These are phyloP conservation scores for Myrmaecium sp. DNA, from an alignment of 2,329 filamentous ascomycete species.

Conservation along the genomic window DNA sequence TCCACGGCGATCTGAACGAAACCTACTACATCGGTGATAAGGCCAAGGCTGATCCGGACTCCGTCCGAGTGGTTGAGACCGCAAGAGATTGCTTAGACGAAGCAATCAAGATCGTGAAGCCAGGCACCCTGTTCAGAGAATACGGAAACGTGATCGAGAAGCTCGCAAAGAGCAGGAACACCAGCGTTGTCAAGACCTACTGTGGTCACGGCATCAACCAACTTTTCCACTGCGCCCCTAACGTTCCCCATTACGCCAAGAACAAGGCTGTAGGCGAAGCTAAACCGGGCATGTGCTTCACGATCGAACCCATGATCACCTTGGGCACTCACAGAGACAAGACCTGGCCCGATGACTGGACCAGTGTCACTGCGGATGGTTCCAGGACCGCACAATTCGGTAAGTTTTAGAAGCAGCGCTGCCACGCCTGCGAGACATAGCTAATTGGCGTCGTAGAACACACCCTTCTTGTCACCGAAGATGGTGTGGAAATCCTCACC, in stretches of 20 bases:
- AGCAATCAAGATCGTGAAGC: slow-evolving; percentile 82
- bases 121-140: slow-evolving; percentile 79
- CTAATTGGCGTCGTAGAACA: slow-evolving; percentile 40
- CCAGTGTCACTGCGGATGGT: slow-evolving; percentile 81
- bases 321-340: slow-evolving; percentile 80
- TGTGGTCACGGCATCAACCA: slow-evolving; percentile 92
- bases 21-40: slow-evolving; percentile 95
- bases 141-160: slow-evolving; percentile 94
- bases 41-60: slow-evolving; percentile 66
- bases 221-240: slow-evolving; percentile 84
- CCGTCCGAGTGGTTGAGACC: slow-evolving; percentile 79
- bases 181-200: slow-evolving; percentile 88
- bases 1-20: slow-evolving; percentile 93
- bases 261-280: slow-evolving; percentile 93
- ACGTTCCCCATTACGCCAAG: slow-evolving; percentile 93
- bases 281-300: slow-evolving; percentile 96
- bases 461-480: slow-evolving; percentile 66
- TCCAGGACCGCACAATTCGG: slow-evolving; percentile 84
- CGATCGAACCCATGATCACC: slow-evolving; percentile 97
- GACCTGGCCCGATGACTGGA: slow-evolving; percentile 99
- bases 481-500: slow-evolving; percentile 67
- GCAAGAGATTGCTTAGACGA: slow-evolving; percentile 79
- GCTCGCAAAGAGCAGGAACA: slow-evolving; percentile 68
- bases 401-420: slow-evolving; percentile 35
- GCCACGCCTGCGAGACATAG: neutral